These are phyloP conservation scores for Neurospora sp. DNA, from an alignment of 495 filamentous ascomycete species.

Conservation along the genomic window DNA sequence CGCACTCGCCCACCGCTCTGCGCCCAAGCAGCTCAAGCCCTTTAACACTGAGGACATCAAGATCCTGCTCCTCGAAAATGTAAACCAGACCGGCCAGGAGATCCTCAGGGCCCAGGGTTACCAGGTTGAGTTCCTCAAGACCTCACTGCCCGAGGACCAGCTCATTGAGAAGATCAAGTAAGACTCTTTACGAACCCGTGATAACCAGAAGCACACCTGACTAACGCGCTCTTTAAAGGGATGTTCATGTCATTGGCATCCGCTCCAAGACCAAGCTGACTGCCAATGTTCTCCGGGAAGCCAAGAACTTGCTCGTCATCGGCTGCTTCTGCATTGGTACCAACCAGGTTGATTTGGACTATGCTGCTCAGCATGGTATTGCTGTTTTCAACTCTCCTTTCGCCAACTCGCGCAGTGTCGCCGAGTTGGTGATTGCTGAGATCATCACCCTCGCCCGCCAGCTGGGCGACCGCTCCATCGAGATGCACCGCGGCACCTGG, in stretches of 20 bases:
- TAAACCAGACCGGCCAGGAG: slow-evolving; percentile 80
- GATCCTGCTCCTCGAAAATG: slow-evolving; percentile 90
- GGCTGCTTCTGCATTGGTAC: slow-evolving; percentile 99
- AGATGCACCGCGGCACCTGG: slow-evolving; percentile 93
- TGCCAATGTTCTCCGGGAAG: slow-evolving; percentile 72
- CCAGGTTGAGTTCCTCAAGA: slow-evolving; percentile 87
- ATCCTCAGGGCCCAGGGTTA: slow-evolving; percentile 81
- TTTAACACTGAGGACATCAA: slow-evolving; percentile 94
- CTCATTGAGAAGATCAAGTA: slow-evolving; percentile 95
- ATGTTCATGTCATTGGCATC: slow-evolving; percentile 96
- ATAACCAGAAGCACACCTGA: slow-evolving; percentile 2
- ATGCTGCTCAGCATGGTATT: slow-evolving; percentile 84
- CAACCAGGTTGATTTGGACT: slow-evolving; percentile 92
- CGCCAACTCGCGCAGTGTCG: slow-evolving; percentile 93
- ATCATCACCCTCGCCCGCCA: slow-evolving; percentile 88
- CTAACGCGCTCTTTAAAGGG: slow-evolving; percentile 36
- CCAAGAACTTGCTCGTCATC: slow-evolving; percentile 88
- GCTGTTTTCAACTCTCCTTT: slow-evolving; percentile 99
- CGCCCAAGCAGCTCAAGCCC: slow-evolving; percentile 78
- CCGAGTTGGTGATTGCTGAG: slow-evolving; percentile 88
- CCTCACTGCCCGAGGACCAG: slow-evolving; percentile 80
- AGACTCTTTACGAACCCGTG: slow-evolving; percentile 17
- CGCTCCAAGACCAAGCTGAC: slow-evolving; percentile 95
- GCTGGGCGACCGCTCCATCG: slow-evolving; percentile 83
- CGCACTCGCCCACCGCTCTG: slow-evolving; percentile 10